A percentile compares a stretch with the other conserved stretches of the same genome.
These are phyloP conservation scores for Ricinus communis DNA, from an alignment of 345 rosid genomes.

Conservation along the genomic window DNA sequence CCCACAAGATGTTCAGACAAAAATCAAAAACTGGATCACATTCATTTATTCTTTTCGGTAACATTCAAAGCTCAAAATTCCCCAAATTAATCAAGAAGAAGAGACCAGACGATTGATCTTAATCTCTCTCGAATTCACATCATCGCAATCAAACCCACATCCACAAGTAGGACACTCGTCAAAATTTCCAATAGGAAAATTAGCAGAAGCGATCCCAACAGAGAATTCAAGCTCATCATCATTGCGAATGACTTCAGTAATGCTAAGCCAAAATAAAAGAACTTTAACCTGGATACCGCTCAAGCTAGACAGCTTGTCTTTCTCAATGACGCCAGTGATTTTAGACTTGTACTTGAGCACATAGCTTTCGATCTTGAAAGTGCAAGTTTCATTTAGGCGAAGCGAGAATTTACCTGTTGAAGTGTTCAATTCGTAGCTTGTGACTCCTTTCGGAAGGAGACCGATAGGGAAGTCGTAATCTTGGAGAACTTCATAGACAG, in stretches of 20 bases:
- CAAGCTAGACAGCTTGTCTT: slow-evolving; percentile 36
- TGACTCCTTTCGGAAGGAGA: slow-evolving; percentile 54
- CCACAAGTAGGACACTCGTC: slow-evolving; percentile 9
- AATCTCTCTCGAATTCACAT: not conserved
- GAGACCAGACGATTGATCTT: slow-evolving; percentile 7
- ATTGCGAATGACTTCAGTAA: slow-evolving; percentile 33
- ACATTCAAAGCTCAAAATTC: not conserved
- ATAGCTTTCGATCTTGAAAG: slow-evolving; percentile 41
- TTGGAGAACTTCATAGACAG: slow-evolving; percentile 55
- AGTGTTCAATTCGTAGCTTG: slow-evolving; percentile 33
- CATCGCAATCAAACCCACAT: slow-evolving; percentile 48
- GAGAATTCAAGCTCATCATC: slow-evolving; percentile 49
- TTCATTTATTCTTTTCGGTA: too few species aligned
- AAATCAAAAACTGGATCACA: too few species aligned
- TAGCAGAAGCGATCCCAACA: slow-evolving; percentile 46
- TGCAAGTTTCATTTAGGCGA: slow-evolving; percentile 37
- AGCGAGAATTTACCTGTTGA: slow-evolving; percentile 42
- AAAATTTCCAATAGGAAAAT: slow-evolving; percentile 26
- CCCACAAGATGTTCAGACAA: too few species aligned
- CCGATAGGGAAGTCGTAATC: slow-evolving; percentile 55
- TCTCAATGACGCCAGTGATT: slow-evolving; percentile 36
- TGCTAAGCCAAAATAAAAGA: slow-evolving; percentile 45
- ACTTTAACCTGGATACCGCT: slow-evolving; percentile 48
- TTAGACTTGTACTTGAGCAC: slow-evolving; percentile 45
- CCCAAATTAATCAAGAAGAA: slow-evolving; percentile 21